These are phyloP conservation scores for Mycosphaerella sp. DNA, from an alignment of 2,329 filamentous ascomycete species.

Conservation along the genomic window DNA sequence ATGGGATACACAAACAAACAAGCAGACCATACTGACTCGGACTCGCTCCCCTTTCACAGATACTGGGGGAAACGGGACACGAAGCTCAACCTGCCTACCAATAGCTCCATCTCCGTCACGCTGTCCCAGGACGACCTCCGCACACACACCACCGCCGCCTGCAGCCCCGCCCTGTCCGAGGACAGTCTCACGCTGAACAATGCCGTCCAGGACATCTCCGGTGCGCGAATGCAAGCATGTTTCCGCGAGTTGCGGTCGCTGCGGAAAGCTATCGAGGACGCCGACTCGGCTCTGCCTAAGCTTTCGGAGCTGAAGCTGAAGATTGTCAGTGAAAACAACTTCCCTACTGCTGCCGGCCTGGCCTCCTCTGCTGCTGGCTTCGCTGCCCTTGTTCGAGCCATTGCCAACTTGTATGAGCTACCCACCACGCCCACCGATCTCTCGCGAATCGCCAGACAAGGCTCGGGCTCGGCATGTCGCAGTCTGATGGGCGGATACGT, in stretches of 20 bases:
- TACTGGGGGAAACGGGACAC: slow-evolving; percentile 98
- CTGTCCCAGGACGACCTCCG: slow-evolving; percentile 90
- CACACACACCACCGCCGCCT: slow-evolving; percentile 92
- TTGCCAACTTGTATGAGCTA: slow-evolving; percentile 87
- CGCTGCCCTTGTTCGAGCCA: slow-evolving; percentile 66
- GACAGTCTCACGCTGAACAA: slow-evolving; percentile 81
- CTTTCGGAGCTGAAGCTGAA: slow-evolving; percentile 71
- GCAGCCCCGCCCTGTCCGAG: slow-evolving; percentile 63
- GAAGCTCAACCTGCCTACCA: slow-evolving; percentile 83
- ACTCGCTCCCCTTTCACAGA: slow-evolving; percentile 34
- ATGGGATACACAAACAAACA: slow-evolving; percentile 21
- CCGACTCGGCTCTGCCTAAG: slow-evolving; percentile 69
- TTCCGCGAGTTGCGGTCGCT: slow-evolving; percentile 77
- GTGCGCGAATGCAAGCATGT: slow-evolving; percentile 88
- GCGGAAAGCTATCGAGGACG: slow-evolving; percentile 66
- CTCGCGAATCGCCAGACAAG: slow-evolving; percentile 83
- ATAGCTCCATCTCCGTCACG: slow-evolving; percentile 94
- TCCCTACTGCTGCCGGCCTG: slow-evolving; percentile 92
- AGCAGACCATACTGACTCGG: background rate
- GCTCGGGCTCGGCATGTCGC: slow-evolving; percentile 89
- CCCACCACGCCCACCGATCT: slow-evolving; percentile 70
- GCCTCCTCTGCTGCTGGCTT: slow-evolving; percentile 60
- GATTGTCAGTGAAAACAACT: slow-evolving; percentile 96
- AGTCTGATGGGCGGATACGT: slow-evolving; percentile 94
- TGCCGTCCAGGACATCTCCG: slow-evolving; percentile 73